Base-by-base conservation (phyloP, 441 rosid species). In the Bocquillonia castaneifolia region DNA sequence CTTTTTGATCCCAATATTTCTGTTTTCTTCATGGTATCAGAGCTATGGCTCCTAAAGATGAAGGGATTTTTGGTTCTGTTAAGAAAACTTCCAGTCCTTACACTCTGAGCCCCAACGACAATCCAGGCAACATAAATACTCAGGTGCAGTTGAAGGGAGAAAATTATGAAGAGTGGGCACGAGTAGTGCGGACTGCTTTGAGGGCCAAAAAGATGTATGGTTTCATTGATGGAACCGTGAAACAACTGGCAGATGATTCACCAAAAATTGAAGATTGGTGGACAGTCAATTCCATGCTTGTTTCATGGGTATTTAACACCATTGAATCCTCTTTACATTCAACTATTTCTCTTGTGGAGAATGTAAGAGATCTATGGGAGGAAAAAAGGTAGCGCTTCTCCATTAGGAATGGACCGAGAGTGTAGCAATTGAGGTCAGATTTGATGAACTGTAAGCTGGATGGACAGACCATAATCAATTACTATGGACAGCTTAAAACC, bases 151-250 rank as follows among this genome's bases (percentile, higher is more conserved):
- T 48, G 53, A 48, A 18, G 20, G 22, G 22, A 15, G 1, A 48
- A 6, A 48, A 48, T 18, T 48, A 48, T 48, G 53, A 48, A 5
- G 53, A 48, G 23, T 48, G 53, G 53, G 23, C 53, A 48, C 23
- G 53, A 0, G 53, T n/a, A 14, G 23, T 48, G 23, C n/a, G 22
- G n/a, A 48, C 53, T 48, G 53, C 53, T 14, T 18, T 48, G 5
- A 1, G 53, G 22, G 53, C 53, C 8, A 18, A 48, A 18, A 48
- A 48, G 53, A 9, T 14, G 20, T 3, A 48, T 8, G 25, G 64
- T 0, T 75, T 70, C n/a, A 36, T 75, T 26, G 64, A 69, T 66
- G 68, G 78, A 50, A 23, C 44, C 0, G 14, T 75, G 22, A 65
- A 20, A 10, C 13, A 59, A 8, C 68, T 0, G 40, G 58, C 25